Conservation (phyloP, 208 protist genomes). For the Endotrypanum monterogeii region DNA sequence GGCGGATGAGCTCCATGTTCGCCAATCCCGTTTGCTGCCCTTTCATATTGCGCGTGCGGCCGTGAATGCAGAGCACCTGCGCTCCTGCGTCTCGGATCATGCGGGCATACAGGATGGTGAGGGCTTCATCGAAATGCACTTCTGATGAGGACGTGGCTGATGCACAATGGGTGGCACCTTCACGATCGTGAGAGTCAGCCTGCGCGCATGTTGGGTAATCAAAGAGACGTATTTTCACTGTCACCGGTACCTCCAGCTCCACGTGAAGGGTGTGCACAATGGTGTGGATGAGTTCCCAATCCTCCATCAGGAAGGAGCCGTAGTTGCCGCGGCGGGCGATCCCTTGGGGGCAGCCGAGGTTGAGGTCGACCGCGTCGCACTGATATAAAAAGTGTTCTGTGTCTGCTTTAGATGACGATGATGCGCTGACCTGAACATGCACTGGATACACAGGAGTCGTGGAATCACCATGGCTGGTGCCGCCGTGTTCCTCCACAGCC, state of each 20-base stretch:
- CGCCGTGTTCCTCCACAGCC: background rate
- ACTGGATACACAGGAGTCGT: slow-evolving; percentile 12
- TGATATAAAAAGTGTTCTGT: slow-evolving; percentile 31
- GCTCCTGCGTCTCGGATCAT: slow-evolving; percentile 87
- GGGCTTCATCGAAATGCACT: slow-evolving; percentile 54
- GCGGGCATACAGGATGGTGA: slow-evolving; percentile 84
- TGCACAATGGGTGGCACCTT: background rate
- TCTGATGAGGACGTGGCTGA: background rate
- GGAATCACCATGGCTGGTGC: background rate
- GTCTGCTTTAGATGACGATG: background rate
- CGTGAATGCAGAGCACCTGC: slow-evolving; percentile 86
- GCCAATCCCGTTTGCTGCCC: slow-evolving; percentile 67
- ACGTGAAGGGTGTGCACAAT: slow-evolving; percentile 83
- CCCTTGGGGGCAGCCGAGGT: slow-evolving; percentile 93
- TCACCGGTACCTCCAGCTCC: slow-evolving; percentile 91
- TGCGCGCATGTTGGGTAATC: slow-evolving; percentile 22
- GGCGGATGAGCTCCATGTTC: slow-evolving; percentile 69
- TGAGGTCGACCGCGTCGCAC: slow-evolving; percentile 91
- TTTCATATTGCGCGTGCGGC: slow-evolving; percentile 84
- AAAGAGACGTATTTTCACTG: slow-evolving; percentile 93
- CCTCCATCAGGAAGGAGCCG: slow-evolving; percentile 92
- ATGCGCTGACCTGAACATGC: background rate
- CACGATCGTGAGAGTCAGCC: background rate
- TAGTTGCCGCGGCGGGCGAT: slow-evolving; percentile 92
- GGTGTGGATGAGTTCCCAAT: slow-evolving; percentile 81